Evolutionary conservation across 306 rosid species (phyloP).

Genomic region (Cicer chorassanicum): DNA sequence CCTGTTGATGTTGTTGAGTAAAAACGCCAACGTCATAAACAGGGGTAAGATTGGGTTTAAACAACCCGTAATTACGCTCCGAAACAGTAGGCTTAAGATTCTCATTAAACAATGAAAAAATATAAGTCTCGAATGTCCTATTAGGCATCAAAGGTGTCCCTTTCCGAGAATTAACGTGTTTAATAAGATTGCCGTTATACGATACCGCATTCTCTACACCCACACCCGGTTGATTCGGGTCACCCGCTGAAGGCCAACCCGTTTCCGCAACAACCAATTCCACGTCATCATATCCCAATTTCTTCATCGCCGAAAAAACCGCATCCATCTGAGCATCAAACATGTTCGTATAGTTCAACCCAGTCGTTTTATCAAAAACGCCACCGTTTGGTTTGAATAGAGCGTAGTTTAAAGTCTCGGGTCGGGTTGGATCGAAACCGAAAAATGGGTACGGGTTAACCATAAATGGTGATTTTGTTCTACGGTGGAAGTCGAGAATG

Average conservation of each 20-base stretch:
- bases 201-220: conserved; percentile 67
- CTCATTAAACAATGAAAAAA: conserved; percentile 80
- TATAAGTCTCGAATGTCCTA: conserved; percentile 65
- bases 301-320: conserved; percentile 86
- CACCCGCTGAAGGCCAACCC: conserved; percentile 90
- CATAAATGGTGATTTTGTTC: conserved; percentile 72
- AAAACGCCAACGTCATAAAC: conserved; percentile 73
- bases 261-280: conserved; percentile 77
- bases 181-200: conserved; percentile 70
- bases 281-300: conserved; percentile 71
- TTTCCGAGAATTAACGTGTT: conserved; percentile 70
- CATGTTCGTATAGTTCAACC: conserved; percentile 79
- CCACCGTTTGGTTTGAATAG: conserved; percentile 70
- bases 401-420: conserved; percentile 61
- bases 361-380: conserved; percentile 65
- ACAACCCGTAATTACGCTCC: conserved; percentile 82
- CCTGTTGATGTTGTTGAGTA: conserved; percentile 53
- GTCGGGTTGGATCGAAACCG: conserved; percentile 50
- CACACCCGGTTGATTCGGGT: conserved; percentile 69
- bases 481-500: conserved; percentile 63
- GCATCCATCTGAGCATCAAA: conserved; percentile 92
- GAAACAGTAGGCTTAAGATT: conserved; percentile 64
- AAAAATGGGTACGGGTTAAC: conserved; percentile 89
- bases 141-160: conserved; percentile 92
- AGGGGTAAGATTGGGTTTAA: conserved; percentile 67